A percentile compares a stretch with the other conserved stretches of the same genome.
Conservation (phyloP, 345 rosid species). For the Euphorbia peplus region DNA sequence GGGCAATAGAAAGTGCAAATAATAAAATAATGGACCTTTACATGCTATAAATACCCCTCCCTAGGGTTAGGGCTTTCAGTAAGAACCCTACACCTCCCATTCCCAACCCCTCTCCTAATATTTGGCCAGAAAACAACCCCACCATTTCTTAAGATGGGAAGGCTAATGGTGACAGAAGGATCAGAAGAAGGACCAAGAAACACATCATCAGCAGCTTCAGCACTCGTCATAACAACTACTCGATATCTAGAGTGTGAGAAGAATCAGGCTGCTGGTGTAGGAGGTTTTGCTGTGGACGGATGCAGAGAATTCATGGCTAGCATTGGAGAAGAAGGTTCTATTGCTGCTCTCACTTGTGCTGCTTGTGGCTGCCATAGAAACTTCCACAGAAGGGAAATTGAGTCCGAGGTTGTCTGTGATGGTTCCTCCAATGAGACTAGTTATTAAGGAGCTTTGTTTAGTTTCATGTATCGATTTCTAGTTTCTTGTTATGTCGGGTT, state of each 20-base stretch:
- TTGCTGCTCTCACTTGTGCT: constrained; percentile 30
- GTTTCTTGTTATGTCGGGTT: constrained; percentile 6
- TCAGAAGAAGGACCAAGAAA: constrained; percentile 51
- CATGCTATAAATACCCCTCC: constrained; percentile 32
- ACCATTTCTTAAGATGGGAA: constrained; percentile 35
- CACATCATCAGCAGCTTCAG: constrained; percentile 37
- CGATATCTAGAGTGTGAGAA: constrained; percentile 73
- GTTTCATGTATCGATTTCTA: constrained; percentile 12
- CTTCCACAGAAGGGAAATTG: constrained; percentile 39
- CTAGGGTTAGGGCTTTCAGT: constrained; percentile 59
- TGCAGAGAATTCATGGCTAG: constrained; percentile 86
- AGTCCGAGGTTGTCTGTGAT: constrained; percentile 60
- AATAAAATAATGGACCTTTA: constrained; percentile 5
- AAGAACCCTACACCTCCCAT: constrained; percentile 9
- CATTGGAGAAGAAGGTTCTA: constrained; percentile 38
- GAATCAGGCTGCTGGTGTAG: constrained; percentile 70
- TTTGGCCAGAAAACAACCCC: no score
- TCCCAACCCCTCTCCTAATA: constrained; percentile 7
- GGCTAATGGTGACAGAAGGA: constrained; percentile 62
- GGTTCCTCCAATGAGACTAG: constrained; percentile 48
- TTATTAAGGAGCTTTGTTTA: neutral
- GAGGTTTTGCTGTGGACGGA: constrained; percentile 73
- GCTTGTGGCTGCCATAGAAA: constrained; percentile 39
- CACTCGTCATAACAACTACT: constrained; percentile 40
- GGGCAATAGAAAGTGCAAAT: neutral